Percentiles rank a stretch among this genome's conserved stretches.
Conservation (phyloP, 805 yeast species). For the Diddensiella santjacobensis region DNA sequence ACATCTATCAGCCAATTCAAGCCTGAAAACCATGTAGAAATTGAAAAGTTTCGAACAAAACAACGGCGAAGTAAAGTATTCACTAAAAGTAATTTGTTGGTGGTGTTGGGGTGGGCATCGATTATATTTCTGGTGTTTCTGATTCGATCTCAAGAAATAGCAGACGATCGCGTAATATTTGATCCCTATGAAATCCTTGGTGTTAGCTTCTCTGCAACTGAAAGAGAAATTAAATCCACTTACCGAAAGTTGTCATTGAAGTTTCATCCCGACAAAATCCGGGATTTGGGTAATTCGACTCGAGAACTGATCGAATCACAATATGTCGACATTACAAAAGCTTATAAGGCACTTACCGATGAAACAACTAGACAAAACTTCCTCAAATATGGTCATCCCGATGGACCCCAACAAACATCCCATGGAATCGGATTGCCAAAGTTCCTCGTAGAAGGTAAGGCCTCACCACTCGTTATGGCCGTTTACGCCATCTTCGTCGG, state of each 20-base stretch:
- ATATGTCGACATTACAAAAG: conserved; percentile 80
- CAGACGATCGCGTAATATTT: conserved; percentile 42
- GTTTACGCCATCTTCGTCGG: conserved; percentile 73
- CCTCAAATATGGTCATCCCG: conserved; percentile 92
- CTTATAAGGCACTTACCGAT: conserved; percentile 93
- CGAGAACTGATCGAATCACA: conserved; percentile 67
- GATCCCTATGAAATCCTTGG: conserved; percentile 91
- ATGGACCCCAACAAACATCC: conserved; percentile 85
- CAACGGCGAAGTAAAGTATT: conserved; percentile 25
- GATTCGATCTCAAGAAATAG: conserved; percentile 35
- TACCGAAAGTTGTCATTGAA: conserved; percentile 84
- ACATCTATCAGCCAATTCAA: conserved; percentile 13
- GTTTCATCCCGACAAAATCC: conserved; percentile 90
- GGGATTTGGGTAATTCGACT: conserved; percentile 50
- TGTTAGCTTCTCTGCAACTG: conserved; percentile 62
- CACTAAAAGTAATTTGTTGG: conserved; percentile 34
- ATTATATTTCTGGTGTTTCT: conserved; percentile 40
- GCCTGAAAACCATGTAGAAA: conserved; percentile 18
- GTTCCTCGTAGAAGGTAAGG: conserved; percentile 79
- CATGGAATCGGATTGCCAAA: conserved; percentile 96
- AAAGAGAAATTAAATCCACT: conserved; percentile 71
- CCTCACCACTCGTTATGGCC: conserved; percentile 61
- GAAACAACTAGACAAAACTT: conserved; percentile 78
- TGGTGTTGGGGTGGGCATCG: conserved; percentile 59
- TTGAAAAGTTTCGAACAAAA: conserved; percentile 25